Conservation (phyloP, 1,139 yeast species). For the Candida pseudocylindracea region DNA sequence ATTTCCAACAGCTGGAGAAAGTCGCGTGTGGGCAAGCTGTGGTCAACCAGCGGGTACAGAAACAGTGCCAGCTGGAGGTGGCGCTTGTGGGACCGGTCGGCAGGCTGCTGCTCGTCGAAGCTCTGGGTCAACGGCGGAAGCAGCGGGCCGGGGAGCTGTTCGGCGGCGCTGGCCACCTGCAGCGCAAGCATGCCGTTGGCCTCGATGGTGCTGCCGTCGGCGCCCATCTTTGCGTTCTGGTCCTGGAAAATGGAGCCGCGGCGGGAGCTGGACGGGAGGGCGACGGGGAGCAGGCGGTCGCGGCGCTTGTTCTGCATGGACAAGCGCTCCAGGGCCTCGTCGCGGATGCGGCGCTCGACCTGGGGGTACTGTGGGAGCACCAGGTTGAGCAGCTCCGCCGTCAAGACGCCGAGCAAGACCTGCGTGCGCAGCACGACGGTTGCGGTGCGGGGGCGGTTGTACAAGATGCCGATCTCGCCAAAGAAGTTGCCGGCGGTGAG, state of each 20-base stretch:
- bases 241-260: no score
- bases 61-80: no score
- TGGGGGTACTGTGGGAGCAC: conserved; percentile 40
- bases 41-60: no score
- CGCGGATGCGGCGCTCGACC: conserved; percentile 46
- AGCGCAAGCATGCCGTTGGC: conserved; percentile 4
- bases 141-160: conserved; percentile 24
- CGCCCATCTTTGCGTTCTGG: no score
- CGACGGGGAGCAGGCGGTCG: not conserved
- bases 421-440: conserved; percentile 53
- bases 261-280: no score
- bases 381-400: conserved; percentile 35
- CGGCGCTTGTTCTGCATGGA: conserved; percentile 41
- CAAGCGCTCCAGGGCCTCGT: conserved; percentile 58
- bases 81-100: no score
- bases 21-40: conserved; percentile 15
- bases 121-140: not conserved
- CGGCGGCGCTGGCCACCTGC: conserved; percentile 7
- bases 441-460: conserved; percentile 58
- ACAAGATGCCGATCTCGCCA: conserved; percentile 61
- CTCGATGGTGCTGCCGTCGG: conserved; percentile 7
- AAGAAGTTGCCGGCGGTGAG: conserved; percentile 47
- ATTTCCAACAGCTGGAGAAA: conserved; percentile 34
- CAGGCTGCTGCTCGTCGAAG: no score
- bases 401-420: conserved; percentile 44